Conservation (phyloP, 768 basidiomycete genomes). For the Candolleomyces efflorescens region DNA sequence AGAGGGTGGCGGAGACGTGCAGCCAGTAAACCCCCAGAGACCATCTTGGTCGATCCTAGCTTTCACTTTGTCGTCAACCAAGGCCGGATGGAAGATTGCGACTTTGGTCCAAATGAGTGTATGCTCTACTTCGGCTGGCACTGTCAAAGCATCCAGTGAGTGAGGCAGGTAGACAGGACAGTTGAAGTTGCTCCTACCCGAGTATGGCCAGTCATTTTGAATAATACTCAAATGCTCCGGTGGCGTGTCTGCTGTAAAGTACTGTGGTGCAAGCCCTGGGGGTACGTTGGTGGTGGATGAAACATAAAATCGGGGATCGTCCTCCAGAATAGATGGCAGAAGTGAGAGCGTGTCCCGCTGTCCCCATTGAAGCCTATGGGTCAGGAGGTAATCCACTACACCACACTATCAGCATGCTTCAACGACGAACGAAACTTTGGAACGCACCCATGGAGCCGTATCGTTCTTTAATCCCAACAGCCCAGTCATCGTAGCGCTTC, state of each 20-base stretch:
- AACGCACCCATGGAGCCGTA: slow-evolving; percentile 65
- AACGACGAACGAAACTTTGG: not conserved
- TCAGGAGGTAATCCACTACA: slow-evolving; percentile 70
- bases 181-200: slow-evolving; percentile 38
- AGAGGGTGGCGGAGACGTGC: slow-evolving; percentile 46
- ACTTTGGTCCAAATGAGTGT: slow-evolving; percentile 73
- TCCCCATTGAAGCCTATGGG: slow-evolving; percentile 73
- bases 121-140: slow-evolving; percentile 72
- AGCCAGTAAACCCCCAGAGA: slow-evolving; percentile 79
- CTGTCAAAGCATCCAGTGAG: slow-evolving; percentile 23
- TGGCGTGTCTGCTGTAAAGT: slow-evolving; percentile 65
- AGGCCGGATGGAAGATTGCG: slow-evolving; percentile 60
- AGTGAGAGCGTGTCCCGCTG: slow-evolving; percentile 59
- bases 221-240: slow-evolving; percentile 62
- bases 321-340: slow-evolving; percentile 51
- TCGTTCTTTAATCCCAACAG: slow-evolving; percentile 44
- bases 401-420: not conserved
- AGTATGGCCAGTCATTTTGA: slow-evolving; percentile 88
- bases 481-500: slow-evolving; percentile 60
- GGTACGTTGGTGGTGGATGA: slow-evolving; percentile 1
- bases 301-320: slow-evolving; percentile 8
- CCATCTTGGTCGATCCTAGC: slow-evolving; percentile 69
- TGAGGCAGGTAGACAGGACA: not conserved
- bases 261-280: slow-evolving; percentile 28
- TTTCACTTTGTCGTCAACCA: slow-evolving; percentile 48